Evolutionary conservation across 352 stramenopile species (phyloP), one percentile per base, ranked within the genome.

Genomic region (Ochromonadaceae sp.): DNA sequence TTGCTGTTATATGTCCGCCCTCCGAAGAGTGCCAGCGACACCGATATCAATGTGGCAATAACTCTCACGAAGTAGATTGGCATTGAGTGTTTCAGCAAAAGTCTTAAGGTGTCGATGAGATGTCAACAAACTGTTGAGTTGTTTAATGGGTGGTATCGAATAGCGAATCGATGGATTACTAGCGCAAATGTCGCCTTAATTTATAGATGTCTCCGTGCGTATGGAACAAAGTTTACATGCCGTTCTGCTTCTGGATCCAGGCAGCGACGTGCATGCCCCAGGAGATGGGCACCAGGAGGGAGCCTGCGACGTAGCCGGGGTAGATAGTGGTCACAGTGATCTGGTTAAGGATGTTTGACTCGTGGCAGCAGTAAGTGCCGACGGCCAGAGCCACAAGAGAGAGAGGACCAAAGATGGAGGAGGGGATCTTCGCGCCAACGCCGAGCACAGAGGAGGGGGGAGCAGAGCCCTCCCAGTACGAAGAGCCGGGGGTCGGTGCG

Each of bases 201-300:
- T n/a, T n/a, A n/a, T n/a, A n/a, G n/a, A n/a, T n/a, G n/a, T n/a
- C n/a, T n/a, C n/a, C n/a, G n/a, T n/a, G n/a, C n/a, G n/a, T n/a
- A n/a, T n/a, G n/a, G n/a, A n/a, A n/a, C n/a, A 44, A 20, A 59
- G 39, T 43, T 72, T 74, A 77, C 36, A 67, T 70, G 31, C 56
- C 65, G 63, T 77, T 77, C 60, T 76, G 42, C 70, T 76, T 76
- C 46, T 77, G 61, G 66, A 77, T 77, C 72, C 72, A 77, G n/a
- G 69, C 68, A 10, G 71, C 71, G 17, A 76, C 71, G 66, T 76
- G 70, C 0, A 76, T 50, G 26, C 72, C 72, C 72, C 72, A 77
- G 32, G 72, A 75, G 49, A 77, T 71, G 17, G 72, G 72, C 14
- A 67, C 48, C 39, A 75, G 42, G n/a, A 76, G 43, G 30, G 70